phyloP scores from a whole-genome alignment of 1,284 basidiomycete species.

The Trichosporon sp. region DNA sequence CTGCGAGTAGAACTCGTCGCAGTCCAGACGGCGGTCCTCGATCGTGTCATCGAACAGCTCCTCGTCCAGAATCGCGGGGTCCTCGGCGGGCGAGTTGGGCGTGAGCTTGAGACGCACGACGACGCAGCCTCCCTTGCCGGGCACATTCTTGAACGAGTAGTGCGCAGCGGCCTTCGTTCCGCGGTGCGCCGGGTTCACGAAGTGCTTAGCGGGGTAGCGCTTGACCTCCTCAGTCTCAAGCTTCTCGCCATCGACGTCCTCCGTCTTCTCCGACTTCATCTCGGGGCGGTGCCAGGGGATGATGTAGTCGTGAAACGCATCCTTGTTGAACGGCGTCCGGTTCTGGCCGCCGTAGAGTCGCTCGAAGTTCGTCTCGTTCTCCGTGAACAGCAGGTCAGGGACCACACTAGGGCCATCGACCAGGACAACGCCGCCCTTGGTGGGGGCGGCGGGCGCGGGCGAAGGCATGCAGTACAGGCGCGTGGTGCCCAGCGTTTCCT shows the following conservation, averaged over 20 bases:
- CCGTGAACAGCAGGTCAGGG: conserved; percentile 85
- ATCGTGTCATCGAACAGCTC: conserved; percentile 83
- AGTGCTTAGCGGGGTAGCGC: conserved; percentile 53
- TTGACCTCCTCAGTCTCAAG: conserved; percentile 52
- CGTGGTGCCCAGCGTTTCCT: conserved; percentile 72
- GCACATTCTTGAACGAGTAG: conserved; percentile 83
- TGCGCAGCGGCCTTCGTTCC: conserved; percentile 94
- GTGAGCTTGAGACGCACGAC: conserved; percentile 95
- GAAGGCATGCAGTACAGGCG: conserved; percentile 88
- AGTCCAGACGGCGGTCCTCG: conserved; percentile 85
- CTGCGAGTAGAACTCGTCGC: conserved; percentile 90
- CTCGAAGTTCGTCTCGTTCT: conserved; percentile 95
- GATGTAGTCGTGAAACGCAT: conserved; percentile 98
- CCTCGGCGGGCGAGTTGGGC: conserved; percentile 70
- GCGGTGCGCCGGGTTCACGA: conserved; percentile 81
- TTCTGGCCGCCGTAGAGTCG: conserved; percentile 88
- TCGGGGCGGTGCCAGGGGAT: conserved; percentile 77
- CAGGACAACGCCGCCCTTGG: conserved; percentile 62
- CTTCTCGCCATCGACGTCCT: conserved; percentile 29
- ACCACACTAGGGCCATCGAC: conserved; percentile 70
- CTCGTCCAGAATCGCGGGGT: conserved; percentile 82
- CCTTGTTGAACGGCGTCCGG: conserved; percentile 81
- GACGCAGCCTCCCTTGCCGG: conserved; percentile 86
- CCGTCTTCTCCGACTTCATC: conserved; percentile 38
- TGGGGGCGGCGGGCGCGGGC: conserved; percentile 80